phyloP scores from a whole-genome alignment of 2,329 filamentous ascomycete genomes.

The Pseudocercospora eumusae region DNA sequence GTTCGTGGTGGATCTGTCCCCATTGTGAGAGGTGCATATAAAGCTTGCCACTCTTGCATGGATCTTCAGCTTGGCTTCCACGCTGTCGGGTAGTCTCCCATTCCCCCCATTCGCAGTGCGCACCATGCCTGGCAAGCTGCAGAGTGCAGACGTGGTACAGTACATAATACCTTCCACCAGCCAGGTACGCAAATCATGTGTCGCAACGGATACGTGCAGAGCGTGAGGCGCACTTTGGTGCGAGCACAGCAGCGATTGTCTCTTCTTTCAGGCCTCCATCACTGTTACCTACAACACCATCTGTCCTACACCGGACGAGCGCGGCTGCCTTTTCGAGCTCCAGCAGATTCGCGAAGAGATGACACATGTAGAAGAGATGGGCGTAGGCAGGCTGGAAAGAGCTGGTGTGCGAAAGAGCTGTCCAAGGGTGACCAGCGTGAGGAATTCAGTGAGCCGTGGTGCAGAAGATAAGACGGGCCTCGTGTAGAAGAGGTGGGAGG shows the following conservation, averaged over 20 bases:
- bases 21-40: conserved; percentile 15
- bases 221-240: conserved; percentile 10
- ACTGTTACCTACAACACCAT: not conserved
- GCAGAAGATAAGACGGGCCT: not conserved
- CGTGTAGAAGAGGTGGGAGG: not conserved
- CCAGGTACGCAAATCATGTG: conserved; percentile 15
- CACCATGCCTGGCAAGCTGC: conserved; percentile 7
- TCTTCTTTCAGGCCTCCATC: not conserved
- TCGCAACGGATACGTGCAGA: conserved; percentile 12
- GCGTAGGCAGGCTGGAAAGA: conserved; percentile 6
- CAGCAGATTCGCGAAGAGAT: not conserved
- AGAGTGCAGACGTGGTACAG: not conserved
- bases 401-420: not conserved
- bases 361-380: not conserved
- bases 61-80: conserved; percentile 7
- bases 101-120: too few relatives aligned
- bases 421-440: not conserved
- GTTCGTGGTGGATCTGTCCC: conserved; percentile 5
- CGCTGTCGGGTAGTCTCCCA: conserved; percentile 7
- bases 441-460: not conserved
- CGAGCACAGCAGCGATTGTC: not conserved
- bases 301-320: conserved; percentile 13
- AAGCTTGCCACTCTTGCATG: conserved; percentile 11
- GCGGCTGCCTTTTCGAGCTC: conserved; percentile 14
- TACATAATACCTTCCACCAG: conserved; percentile 3